Percentiles rank a stretch among this genome's conserved stretches.
Evolutionary conservation across 2,329 filamentous ascomycete genomes (phyloP).

Genomic region (Ascochyta rabiei): DNA sequence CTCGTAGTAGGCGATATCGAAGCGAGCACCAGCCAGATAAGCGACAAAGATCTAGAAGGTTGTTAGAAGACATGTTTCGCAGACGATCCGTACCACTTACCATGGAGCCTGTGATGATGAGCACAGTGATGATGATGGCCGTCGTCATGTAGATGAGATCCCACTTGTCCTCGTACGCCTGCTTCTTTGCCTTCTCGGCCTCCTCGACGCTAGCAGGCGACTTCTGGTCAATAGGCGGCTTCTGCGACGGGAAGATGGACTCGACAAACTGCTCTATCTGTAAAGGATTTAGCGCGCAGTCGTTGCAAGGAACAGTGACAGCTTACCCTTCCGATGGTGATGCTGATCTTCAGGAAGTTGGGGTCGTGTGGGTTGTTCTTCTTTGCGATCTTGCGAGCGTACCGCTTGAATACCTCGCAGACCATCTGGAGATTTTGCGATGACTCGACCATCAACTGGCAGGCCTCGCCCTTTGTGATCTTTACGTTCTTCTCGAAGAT

Average conservation of each 20-base stretch:
- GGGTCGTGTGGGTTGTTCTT: constrained; percentile 95
- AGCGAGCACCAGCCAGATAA: constrained; percentile 80
- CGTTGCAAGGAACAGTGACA: background rate
- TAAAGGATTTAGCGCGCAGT: constrained; percentile 6
- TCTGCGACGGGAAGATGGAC: constrained; percentile 84
- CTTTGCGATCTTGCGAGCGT: constrained; percentile 80
- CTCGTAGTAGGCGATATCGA: constrained; percentile 71
- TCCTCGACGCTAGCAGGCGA: constrained; percentile 58
- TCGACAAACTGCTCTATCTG: constrained; percentile 97
- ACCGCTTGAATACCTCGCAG: constrained; percentile 80
- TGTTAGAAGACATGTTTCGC: constrained; percentile 21
- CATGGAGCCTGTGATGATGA: constrained; percentile 77
- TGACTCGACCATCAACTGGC: constrained; percentile 87
- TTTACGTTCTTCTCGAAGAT: constrained; percentile 91
- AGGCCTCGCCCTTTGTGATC: constrained; percentile 94
- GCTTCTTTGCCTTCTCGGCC: constrained; percentile 60
- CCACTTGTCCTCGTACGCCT: constrained; percentile 58
- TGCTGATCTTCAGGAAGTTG: constrained; percentile 89
- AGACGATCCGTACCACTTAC: constrained; percentile 58
- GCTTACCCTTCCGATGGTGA: constrained; percentile 81
- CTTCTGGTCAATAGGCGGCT: constrained; percentile 59
- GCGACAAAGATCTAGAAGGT: constrained; percentile 71
- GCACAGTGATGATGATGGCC: constrained; percentile 71
- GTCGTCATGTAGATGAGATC: constrained; percentile 68
- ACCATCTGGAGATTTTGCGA: constrained; percentile 86